These are phyloP conservation scores for Linum trigynum DNA, from an alignment of 345 rosid species.

Conservation along the genomic window DNA sequence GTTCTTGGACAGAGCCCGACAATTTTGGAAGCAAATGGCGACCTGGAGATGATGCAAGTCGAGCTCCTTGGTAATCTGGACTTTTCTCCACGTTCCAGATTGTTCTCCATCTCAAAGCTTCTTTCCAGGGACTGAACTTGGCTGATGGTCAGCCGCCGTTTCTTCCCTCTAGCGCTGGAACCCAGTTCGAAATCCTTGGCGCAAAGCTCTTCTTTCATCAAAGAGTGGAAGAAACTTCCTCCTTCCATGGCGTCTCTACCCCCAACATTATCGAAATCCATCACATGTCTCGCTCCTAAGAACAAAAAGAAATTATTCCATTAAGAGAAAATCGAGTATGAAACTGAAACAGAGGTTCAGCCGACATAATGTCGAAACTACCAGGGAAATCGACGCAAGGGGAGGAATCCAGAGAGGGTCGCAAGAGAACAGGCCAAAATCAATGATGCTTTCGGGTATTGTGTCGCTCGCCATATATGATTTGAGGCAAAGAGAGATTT, in stretches of 20 bases:
- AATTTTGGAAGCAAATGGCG: not conserved
- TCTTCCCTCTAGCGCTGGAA: not conserved
- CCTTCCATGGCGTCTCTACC: not conserved
- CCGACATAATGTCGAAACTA: not conserved
- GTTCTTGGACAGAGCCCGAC: constrained; percentile 4
- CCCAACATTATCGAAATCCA: not conserved
- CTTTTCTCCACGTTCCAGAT: not conserved
- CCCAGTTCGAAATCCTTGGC: not conserved
- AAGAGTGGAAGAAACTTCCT: not conserved
- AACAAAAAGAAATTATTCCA: not conserved
- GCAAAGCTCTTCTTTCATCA: not conserved
- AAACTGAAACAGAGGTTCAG: not conserved
- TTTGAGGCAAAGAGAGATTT: too few relatives aligned
- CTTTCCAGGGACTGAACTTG: not conserved
- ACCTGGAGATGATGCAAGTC: constrained; percentile 3
- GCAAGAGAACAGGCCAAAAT: not conserved
- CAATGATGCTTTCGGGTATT: not conserved
- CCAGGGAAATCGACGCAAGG: not conserved
- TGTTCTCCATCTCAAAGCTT: constrained; percentile 1
- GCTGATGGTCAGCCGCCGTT: not conserved
- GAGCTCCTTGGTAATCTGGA: not conserved
- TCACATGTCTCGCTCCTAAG: not conserved
- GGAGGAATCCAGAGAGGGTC: not conserved
- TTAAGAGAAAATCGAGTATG: not conserved
- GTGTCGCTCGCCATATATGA: not conserved